Evolutionary conservation across 768 basidiomycete genomes (phyloP), one percentile per base, ranked within the genome.

Genomic region (Naganishia vishniacii): DNA sequence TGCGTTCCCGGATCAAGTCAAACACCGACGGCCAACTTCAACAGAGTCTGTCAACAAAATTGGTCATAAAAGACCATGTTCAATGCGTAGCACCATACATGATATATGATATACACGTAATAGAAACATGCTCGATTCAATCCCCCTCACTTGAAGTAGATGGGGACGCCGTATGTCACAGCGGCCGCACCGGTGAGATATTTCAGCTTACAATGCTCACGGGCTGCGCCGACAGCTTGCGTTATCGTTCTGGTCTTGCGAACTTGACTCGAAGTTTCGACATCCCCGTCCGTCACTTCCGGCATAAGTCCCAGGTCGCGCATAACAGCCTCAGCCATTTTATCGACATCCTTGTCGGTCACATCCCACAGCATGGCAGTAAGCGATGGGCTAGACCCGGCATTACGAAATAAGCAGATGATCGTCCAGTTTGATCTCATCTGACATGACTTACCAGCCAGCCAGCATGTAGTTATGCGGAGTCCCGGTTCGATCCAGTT

Each of bases 321-420:
- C 48, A 51, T 63, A 8, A 56, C 53, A 0, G 86, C 80, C 66
- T 87, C 84, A 1, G 92, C 87, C 67, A 95, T 85, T 69, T 88
- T 88, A 80, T 99, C 94, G 70, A 98, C 94, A 73, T 99, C 95
- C 48, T 86, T 84, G 80, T 99, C 95, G 0, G 94, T 98, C 8
- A 98, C 95, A 71, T 98, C 95, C 95, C 95, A 99, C 4, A 98
- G 80, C 72, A 94, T 97, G 0, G 90, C 95, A 13, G 97, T 85
- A 32, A 98, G 81, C 1, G 91, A 88, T 18, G 95, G 94, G 67
- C 94, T 92, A n/a, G n/a, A n/a, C n/a, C n/a, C n/a, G n/a, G n/a
- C n/a, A n/a, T n/a, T n/a, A n/a, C n/a, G n/a, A n/a, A n/a, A n/a
- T n/a, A n/a, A n/a, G n/a, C n/a, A n/a, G n/a, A n/a, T n/a, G n/a